These are phyloP conservation scores for Albifimbria verrucaria DNA, from an alignment of 2,329 filamentous ascomycete species.

Conservation along the genomic window DNA sequence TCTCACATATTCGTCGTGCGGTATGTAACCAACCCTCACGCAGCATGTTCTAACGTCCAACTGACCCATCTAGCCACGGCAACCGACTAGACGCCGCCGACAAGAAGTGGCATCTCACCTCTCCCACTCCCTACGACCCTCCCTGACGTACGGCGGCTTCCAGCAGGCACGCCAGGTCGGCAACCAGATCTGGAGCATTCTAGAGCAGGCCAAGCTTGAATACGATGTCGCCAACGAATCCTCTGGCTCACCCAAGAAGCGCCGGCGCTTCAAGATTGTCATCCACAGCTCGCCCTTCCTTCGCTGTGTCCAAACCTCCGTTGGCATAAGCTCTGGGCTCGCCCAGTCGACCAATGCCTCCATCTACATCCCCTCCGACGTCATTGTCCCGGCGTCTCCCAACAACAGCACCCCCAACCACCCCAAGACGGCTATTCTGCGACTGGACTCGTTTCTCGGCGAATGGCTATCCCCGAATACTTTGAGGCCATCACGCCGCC, in stretches of 20 bases:
- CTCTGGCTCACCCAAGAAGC: conserved; percentile 29
- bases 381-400: conserved; percentile 28
- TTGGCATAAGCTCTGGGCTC: conserved; percentile 83
- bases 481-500: conserved; percentile 90
- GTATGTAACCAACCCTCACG: conserved; percentile 21
- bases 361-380: conserved; percentile 27
- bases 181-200: conserved; percentile 74
- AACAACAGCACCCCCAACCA: conserved; percentile 21
- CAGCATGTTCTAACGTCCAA: conserved; percentile 4
- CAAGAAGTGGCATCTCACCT: conserved; percentile 90
- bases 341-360: conserved; percentile 49
- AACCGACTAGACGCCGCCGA: conserved; percentile 92
- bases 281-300: conserved; percentile 94
- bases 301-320: conserved; percentile 87
- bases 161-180: conserved; percentile 80
- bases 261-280: conserved; percentile 70
- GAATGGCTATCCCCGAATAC: conserved; percentile 96
- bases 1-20: conserved; percentile 43
- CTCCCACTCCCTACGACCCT: conserved; percentile 91
- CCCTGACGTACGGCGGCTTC: conserved; percentile 96
- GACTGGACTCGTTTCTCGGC: conserved; percentile 88
- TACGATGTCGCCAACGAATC: conserved; percentile 27
- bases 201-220: conserved; percentile 49
- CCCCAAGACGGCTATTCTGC: conserved; percentile 60
- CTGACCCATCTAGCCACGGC: conserved; percentile 64